These are phyloP conservation scores for Venturia effusa DNA, from an alignment of 2,329 filamentous ascomycete species.

Conservation along the genomic window DNA sequence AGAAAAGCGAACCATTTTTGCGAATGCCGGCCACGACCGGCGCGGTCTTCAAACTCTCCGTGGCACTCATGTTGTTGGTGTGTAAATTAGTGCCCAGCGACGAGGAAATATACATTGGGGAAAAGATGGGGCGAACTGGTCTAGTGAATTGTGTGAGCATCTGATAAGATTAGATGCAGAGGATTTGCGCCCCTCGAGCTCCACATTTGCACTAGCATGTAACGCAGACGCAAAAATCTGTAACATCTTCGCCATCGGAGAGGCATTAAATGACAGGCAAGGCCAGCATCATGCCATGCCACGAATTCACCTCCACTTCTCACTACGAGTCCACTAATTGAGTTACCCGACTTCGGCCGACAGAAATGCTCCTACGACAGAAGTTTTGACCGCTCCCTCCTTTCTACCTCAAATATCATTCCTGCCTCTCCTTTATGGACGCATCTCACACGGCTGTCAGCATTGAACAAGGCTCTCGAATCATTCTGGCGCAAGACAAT, in stretches of 20 bases:
- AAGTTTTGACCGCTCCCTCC: constrained; percentile 13
- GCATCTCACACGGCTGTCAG: background rate
- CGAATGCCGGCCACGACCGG: constrained; percentile 50
- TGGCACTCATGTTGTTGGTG: constrained; percentile 33
- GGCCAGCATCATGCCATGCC: background rate
- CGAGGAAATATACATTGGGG: background rate
- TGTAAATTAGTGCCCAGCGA: background rate
- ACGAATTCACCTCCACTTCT: background rate
- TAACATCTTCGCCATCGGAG: background rate
- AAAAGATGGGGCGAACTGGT: background rate
- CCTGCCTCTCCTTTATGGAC: constrained; percentile 3
- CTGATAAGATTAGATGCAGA: background rate
- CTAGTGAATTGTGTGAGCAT: background rate
- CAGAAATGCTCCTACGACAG: constrained; percentile 25
- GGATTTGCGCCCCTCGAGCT: background rate
- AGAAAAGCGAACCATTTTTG: constrained; percentile 58
- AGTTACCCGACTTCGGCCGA: background rate
- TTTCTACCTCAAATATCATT: background rate
- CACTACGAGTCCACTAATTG: background rate
- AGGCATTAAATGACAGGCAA: background rate
- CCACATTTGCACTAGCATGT: background rate
- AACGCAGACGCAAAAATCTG: background rate
- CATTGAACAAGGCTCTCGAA: background rate
- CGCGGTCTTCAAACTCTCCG: constrained; percentile 26
- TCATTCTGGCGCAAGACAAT: background rate